These are phyloP conservation scores for Russula compacta DNA, from an alignment of 768 basidiomycete species.

Conservation along the genomic window DNA sequence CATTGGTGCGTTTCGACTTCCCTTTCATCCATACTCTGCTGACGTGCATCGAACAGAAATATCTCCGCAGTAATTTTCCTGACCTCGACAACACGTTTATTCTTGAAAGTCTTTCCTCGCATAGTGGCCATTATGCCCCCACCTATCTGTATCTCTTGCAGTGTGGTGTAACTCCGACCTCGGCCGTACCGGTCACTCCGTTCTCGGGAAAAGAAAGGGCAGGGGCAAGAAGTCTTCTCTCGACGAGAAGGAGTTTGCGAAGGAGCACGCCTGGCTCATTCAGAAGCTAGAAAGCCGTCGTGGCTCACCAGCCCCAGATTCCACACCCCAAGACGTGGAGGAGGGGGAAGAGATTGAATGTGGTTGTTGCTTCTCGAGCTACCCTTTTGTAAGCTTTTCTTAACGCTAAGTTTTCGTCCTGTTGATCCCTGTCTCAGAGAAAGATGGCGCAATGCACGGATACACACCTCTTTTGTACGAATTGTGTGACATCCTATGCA, in stretches of 20 bases:
- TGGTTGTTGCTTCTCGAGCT: constrained; percentile 75
- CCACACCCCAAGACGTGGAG: constrained; percentile 27
- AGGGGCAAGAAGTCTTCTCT: background rate
- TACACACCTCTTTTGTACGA: constrained; percentile 75
- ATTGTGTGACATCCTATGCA: constrained; percentile 62
- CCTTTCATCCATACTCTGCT: constrained; percentile 2
- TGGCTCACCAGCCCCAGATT: constrained; percentile 5
- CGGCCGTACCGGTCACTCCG: constrained; percentile 28
- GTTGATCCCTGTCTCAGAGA: constrained; percentile 36
- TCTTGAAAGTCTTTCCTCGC: constrained; percentile 31
- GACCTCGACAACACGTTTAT: constrained; percentile 47
- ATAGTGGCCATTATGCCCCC: constrained; percentile 54
- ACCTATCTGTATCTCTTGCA: constrained; percentile 45
- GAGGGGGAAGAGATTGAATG: constrained; percentile 68
- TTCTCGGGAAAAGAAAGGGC: constrained; percentile 28
- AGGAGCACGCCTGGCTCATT: constrained; percentile 32
- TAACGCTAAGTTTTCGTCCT: background rate
- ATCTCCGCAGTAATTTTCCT: constrained; percentile 50
- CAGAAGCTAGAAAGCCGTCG: constrained; percentile 23
- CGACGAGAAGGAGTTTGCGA: constrained; percentile 28
- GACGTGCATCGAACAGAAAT: constrained; percentile 30
- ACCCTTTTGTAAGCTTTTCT: constrained; percentile 52
- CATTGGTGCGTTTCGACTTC: constrained; percentile 36
- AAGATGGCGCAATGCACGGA: constrained; percentile 87
- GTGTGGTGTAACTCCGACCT: constrained; percentile 29